Evolutionary conservation across 176 grass and related monocot species (phyloP).

Genomic region (Secale cereale): DNA sequence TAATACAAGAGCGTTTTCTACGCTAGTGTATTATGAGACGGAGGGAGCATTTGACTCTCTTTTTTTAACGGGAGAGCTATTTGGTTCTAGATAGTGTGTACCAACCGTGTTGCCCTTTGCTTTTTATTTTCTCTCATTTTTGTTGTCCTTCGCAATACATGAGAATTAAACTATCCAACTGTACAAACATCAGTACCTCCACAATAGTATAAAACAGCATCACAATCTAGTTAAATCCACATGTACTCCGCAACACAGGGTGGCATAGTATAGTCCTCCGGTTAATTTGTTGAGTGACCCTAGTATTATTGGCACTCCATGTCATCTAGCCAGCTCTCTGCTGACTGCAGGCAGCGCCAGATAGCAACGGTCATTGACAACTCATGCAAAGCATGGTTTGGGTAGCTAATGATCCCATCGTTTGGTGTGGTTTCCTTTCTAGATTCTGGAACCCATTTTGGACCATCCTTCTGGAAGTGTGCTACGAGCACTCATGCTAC

Average conservation of each 20-base stretch:
- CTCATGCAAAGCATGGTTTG: constrained; percentile 3
- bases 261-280: not conserved
- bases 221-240: not conserved
- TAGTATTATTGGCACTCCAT: constrained; percentile 9
- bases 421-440: constrained; percentile 17
- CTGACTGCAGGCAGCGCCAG: constrained; percentile 18
- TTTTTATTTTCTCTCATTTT: too few relatives aligned
- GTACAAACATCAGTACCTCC: too few relatives aligned
- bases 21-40: too few relatives aligned
- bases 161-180: too few relatives aligned
- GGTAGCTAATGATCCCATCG: constrained; percentile 10
- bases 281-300: not conserved
- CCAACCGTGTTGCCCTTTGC: too few relatives aligned
- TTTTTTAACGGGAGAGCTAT: too few relatives aligned
- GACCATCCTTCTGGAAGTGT: constrained; percentile 41
- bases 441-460: constrained; percentile 25
- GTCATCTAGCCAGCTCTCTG: not conserved
- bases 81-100: too few relatives aligned
- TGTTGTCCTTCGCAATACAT: too few relatives aligned
- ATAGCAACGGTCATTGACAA: constrained; percentile 43
- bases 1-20: too few relatives aligned
- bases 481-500: not conserved
- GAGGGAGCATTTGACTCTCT: too few relatives aligned
- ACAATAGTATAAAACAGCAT: not conserved
- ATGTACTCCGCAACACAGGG: not conserved